A percentile compares a stretch with the other conserved stretches of the same genome.
Evolutionary conservation across 148 eudicot genomes (phyloP).

Genomic region (Fagopyrum esculentum): DNA sequence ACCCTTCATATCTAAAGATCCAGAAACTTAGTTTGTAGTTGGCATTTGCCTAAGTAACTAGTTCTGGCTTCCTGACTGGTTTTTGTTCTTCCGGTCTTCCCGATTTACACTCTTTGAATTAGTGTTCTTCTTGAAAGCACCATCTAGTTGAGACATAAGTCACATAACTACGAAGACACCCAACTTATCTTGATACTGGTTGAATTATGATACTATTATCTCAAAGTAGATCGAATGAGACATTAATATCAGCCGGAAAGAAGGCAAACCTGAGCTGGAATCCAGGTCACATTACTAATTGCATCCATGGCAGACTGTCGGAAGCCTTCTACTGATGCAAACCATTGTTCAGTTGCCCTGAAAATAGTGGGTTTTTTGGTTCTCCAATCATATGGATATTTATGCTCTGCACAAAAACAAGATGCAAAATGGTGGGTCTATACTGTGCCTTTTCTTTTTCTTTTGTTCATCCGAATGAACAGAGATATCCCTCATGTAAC

Average conservation of each 20-base stretch:
- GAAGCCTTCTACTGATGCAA: constrained; percentile 98
- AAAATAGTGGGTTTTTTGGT: constrained; percentile 96
- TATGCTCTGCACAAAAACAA: constrained; percentile 51
- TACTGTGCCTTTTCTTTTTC: neutral
- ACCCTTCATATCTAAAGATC: too few species aligned
- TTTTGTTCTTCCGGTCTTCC: too few species aligned
- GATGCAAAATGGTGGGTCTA: neutral
- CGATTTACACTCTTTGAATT: too few species aligned
- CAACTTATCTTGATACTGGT: neutral
- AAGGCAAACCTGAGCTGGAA: constrained; percentile 64
- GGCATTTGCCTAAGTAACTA: too few species aligned
- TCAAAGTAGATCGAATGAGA: neutral
- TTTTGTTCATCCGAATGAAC: neutral
- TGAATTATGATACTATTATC: neutral
- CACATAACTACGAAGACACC: neutral
- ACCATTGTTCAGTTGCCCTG: constrained; percentile 99
- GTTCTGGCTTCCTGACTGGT: too few species aligned
- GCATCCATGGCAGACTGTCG: constrained; percentile 76
- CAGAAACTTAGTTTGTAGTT: too few species aligned
- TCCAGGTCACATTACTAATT: constrained; percentile 71
- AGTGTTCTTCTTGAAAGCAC: too few species aligned
- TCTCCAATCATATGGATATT: constrained; percentile 99
- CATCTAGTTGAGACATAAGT: neutral
- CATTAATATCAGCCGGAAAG: neutral
- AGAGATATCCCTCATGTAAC: neutral